phyloP scores from a whole-genome alignment of 768 basidiomycete species.

The Hysterangium stoloniferum region DNA sequence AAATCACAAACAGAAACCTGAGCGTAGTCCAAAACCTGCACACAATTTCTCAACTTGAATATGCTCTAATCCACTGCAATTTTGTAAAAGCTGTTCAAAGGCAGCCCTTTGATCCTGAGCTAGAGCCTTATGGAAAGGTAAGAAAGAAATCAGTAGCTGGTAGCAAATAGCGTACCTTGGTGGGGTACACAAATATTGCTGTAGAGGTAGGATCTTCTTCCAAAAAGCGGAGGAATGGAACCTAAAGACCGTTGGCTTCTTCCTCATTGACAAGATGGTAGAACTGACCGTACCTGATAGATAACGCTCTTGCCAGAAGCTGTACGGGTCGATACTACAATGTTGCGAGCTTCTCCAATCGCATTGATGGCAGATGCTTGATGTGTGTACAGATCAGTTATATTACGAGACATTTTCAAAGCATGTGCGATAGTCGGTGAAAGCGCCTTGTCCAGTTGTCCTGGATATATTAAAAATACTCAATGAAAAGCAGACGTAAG shows the following conservation, averaged over 20 bases:
- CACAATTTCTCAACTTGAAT: conserved; percentile 36
- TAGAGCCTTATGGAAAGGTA: conserved; percentile 46
- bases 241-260: conserved; percentile 35
- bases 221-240: conserved; percentile 61
- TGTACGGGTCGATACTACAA: conserved; percentile 85
- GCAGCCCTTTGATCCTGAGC: conserved; percentile 81
- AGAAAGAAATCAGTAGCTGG: neutral
- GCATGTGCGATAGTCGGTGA: conserved; percentile 51
- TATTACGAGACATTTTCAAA: conserved; percentile 49
- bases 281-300: conserved; percentile 54
- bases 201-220: conserved; percentile 55
- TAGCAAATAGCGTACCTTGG: conserved; percentile 45
- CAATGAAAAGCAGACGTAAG: neutral
- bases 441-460: conserved; percentile 43
- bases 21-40: neutral
- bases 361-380: conserved; percentile 69
- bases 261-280: too few relatives aligned
- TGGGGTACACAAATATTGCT: conserved; percentile 83
- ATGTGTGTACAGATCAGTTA: conserved; percentile 55
- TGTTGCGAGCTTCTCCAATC: conserved; percentile 49
- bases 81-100: conserved; percentile 55
- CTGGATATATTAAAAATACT: conserved; percentile 27
- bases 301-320: conserved; percentile 87
- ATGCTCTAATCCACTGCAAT: conserved; percentile 55
- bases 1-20: neutral